These are phyloP conservation scores for Marasmius tenuissimus DNA, from an alignment of 1,284 basidiomycete genomes.

Conservation along the genomic window DNA sequence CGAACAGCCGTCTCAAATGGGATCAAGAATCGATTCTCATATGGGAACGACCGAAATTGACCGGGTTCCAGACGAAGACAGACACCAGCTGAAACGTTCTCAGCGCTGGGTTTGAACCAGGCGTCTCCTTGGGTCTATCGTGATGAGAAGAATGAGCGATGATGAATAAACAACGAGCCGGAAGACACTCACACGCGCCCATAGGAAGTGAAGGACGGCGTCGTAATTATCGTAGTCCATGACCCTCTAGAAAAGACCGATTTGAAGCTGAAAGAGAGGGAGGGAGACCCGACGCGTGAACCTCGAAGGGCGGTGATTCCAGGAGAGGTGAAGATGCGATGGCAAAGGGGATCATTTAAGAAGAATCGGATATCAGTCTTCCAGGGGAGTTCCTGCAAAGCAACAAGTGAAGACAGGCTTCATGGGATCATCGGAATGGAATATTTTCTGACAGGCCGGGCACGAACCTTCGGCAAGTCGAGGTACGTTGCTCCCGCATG, in stretches of 20 bases:
- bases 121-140: conserved; percentile 67
- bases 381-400: neutral
- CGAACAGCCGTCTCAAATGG: conserved; percentile 72
- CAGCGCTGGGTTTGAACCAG: conserved; percentile 76
- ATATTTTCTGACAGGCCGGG: conserved; percentile 7
- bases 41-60: conserved; percentile 68
- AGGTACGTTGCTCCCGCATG: neutral
- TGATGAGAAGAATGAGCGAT: conserved; percentile 1
- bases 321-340: conserved; percentile 5
- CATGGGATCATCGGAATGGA: conserved; percentile 7
- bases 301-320: neutral
- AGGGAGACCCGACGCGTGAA: conserved; percentile 13
- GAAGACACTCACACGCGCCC: conserved; percentile 35
- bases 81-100: conserved; percentile 69
- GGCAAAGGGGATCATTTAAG: neutral
- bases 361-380: neutral
- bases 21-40: conserved; percentile 60
- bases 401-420: neutral
- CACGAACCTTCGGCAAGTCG: conserved; percentile 3
- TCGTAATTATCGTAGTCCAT: conserved; percentile 79
- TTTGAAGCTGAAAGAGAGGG: conserved; percentile 18
- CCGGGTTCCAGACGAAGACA: conserved; percentile 64
- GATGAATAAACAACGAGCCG: neutral
- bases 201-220: conserved; percentile 69
- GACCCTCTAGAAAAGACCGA: conserved; percentile 28